Base-by-base conservation (phyloP, 2,329 filamentous ascomycete species). In the Truncatella angustata region DNA sequence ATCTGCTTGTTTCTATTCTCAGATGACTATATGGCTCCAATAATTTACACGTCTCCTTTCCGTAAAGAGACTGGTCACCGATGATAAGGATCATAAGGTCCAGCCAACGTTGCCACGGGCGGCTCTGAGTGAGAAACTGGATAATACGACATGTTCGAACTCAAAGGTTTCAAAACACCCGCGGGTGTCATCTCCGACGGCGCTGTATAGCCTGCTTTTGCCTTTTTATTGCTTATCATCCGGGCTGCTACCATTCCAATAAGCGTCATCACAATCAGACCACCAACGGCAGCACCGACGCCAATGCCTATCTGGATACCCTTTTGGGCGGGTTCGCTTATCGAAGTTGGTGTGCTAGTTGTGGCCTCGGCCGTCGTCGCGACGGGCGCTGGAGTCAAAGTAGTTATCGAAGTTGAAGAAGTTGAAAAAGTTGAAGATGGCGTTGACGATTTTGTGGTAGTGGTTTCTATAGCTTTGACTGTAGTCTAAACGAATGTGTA, bases 61-160 rank as follows among this genome's bases (percentile, higher is more conserved):
- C n/a, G n/a, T n/a, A n/a, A n/a, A n/a, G n/a, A n/a, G n/a, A n/a
- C 28, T 14, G 28, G 14, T 32, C 28, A 44, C 0, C 11, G 40
- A 43, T 23, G 40, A 18, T 44, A 24, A 44, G 40, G 40, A 30
- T 44, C 40, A 44, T 44, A 44, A n/a, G 20, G 40, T 12, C 11
- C 40, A 44, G 21, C 16, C 3, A 14, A 21, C 3, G 14, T 12
- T 10, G 24, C 12, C 12, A 21, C 40, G 20, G 40, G 16, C 6
- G 40, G 40, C 23, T 44, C 40, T 7, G 18, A 44, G 3, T 26
- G 40, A 12, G 40, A 44, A 9, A 44, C 40, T 9, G 21, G 40
- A 26, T 44, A 26, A 26, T 44, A 44, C 21, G 40, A 44, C 23
- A 28, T n/a, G n/a, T n/a, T 23, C 5, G 40, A 5, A 10, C 20